Evolutionary conservation across 306 rosid species (phyloP).

Genomic region (Vigna reflexopilosa): DNA sequence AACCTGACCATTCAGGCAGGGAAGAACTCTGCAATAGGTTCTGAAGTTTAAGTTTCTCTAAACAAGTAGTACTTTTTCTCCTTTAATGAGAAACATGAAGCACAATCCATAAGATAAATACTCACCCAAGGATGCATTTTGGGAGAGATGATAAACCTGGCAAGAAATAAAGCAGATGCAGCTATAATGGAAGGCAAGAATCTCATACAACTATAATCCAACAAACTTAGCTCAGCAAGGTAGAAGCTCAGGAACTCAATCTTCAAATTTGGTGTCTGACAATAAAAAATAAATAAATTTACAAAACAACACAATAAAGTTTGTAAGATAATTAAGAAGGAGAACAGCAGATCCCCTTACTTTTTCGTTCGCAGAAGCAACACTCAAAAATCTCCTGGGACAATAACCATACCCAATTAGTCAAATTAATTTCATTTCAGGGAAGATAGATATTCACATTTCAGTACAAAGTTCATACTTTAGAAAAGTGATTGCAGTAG

Average conservation of each 20-base stretch:
- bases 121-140: slow-evolving; percentile 82
- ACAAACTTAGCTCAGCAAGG: slow-evolving; percentile 81
- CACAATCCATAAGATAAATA: neutral
- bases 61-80: neutral
- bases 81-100: neutral
- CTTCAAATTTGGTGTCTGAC: slow-evolving; percentile 60
- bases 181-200: slow-evolving; percentile 85
- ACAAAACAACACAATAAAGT: slow-evolving; percentile 6
- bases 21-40: slow-evolving; percentile 51
- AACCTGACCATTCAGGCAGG: slow-evolving; percentile 57
- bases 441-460: too few relatives aligned
- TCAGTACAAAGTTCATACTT: slow-evolving; percentile 49
- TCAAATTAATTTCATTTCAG: neutral
- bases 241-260: slow-evolving; percentile 68
- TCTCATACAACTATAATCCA: slow-evolving; percentile 69
- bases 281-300: neutral
- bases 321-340: neutral
- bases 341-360: slow-evolving; percentile 46
- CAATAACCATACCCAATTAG: neutral
- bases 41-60: slow-evolving; percentile 17
- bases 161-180: slow-evolving; percentile 72
- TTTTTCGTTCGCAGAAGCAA: slow-evolving; percentile 50
- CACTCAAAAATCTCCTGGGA: slow-evolving; percentile 57
- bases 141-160: slow-evolving; percentile 65
- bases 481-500: slow-evolving; percentile 73